Percentiles rank a stretch among this genome's conserved stretches.
These are phyloP conservation scores for Eucommia ulmoides DNA, from an alignment of 257 asterid genomes.

Conservation along the genomic window DNA sequence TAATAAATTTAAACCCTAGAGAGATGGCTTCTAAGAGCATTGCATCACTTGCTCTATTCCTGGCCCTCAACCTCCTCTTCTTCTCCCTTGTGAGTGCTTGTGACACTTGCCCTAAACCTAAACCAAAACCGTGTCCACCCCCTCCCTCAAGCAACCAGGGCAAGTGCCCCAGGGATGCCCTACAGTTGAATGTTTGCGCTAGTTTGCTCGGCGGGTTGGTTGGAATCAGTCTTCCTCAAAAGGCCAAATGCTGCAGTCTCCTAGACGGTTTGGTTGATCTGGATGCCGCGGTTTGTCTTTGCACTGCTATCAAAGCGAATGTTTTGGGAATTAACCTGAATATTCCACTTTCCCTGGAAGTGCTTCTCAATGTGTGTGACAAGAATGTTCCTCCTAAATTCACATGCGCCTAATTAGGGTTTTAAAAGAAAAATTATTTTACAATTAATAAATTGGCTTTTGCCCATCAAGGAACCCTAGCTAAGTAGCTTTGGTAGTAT, in stretches of 20 bases:
- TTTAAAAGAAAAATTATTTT: too few relatives aligned
- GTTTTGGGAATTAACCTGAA: slow-evolving; percentile 48
- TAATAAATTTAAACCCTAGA: slow-evolving; percentile 1
- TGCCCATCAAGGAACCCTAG: too few relatives aligned
- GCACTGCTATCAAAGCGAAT: slow-evolving; percentile 56
- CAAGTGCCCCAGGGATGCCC: slow-evolving; percentile 46
- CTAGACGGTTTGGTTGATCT: slow-evolving; percentile 36
- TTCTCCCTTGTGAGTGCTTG: slow-evolving; percentile 36
- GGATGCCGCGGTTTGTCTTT: slow-evolving; percentile 51
- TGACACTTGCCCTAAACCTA: slow-evolving; percentile 19
- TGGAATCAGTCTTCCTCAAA: slow-evolving; percentile 33
- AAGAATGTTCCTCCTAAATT: slow-evolving; percentile 38
- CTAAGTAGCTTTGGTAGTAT: too few relatives aligned
- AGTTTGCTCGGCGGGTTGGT: slow-evolving; percentile 29
- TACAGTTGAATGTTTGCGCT: slow-evolving; percentile 49
- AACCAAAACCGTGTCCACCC: slow-evolving; percentile 28
- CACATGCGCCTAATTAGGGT: slow-evolving; percentile 31
- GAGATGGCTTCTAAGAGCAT: slow-evolving; percentile 33
- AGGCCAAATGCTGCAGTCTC: slow-evolving; percentile 37
- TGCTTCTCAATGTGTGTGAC: slow-evolving; percentile 39
- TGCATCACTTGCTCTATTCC: slow-evolving; percentile 27
- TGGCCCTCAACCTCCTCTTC: slow-evolving; percentile 33
- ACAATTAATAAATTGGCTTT: too few relatives aligned
- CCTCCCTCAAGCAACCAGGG: slow-evolving; percentile 10
- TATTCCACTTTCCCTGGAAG: slow-evolving; percentile 35